Evolutionary conservation across 306 rosid species (phyloP), one percentile per base, ranked within the genome.

Genomic region (Cicer judaicum): DNA sequence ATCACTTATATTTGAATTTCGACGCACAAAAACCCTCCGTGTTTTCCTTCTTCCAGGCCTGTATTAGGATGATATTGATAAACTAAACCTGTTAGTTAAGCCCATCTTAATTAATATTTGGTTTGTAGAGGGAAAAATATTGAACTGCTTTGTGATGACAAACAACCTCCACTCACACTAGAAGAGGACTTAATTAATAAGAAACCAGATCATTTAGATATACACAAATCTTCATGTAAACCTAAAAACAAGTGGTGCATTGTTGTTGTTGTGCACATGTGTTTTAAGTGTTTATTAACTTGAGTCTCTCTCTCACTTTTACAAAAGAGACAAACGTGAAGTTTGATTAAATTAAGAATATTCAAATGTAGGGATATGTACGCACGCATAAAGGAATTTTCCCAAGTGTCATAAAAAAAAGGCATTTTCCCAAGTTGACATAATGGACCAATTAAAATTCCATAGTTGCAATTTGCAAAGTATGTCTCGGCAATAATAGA

Each of bases 91-190:
- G 6, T 57, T 3, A 14, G 5, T 39, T 74, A 57, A 57, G 14
- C 14, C 39, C 50, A 44, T 29, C 3, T 13, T 11, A 55, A 2
- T 55, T 40, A 48, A 48, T 18, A 15, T 41, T 52, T 59, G 47
- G 9, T 42, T 59, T 34, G 46, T 64, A 72, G 68, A 41, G 68
- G 68, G 34, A 42, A 53, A 72, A 36, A 43, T 14, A 12, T 55
- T 36, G 68, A 54, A 50, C 56, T 62, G 39, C 46, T 79, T 72
- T 14, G 56, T 50, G 75, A 49, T 81, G 74, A 64, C 70, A 50
- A 64, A 70, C 16, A 70, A 18, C 56, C 34, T 63, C 75, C 81
- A 78, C 67, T 60, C 77, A 62, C 68, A 14, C 60, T 47, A 74
- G 63, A 80, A 44, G 64, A n/a, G 4, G 8, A 56, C 50, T 50